Conservation (phyloP, 352 stramenopile genomes). For the Peronospora farinosa region DNA sequence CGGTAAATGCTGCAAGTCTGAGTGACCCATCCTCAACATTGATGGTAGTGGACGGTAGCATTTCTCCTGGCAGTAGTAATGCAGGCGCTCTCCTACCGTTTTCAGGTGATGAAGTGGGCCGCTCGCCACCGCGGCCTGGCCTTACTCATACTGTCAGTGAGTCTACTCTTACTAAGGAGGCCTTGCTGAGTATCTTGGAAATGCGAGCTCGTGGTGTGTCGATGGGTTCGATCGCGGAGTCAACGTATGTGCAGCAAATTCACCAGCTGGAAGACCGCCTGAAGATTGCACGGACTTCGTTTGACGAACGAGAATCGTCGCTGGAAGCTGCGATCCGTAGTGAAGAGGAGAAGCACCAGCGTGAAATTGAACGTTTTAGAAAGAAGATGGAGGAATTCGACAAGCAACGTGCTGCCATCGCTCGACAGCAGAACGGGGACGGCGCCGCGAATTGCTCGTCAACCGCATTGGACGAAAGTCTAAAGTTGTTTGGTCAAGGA, state of each 20-base stretch:
- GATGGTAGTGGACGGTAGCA: conserved; percentile 28
- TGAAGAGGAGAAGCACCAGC: conserved; percentile 78
- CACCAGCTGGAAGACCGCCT: conserved; percentile 59
- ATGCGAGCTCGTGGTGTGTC: conserved; percentile 54
- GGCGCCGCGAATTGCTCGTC: conserved; percentile 24
- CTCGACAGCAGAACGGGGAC: conserved; percentile 48
- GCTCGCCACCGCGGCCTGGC: conserved; percentile 27
- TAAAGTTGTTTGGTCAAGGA: conserved; percentile 20
- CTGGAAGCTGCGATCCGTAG: conserved; percentile 66
- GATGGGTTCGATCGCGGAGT: conserved; percentile 47
- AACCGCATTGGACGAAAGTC: conserved; percentile 24
- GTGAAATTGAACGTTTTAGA: conserved; percentile 74
- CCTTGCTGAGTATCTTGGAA: conserved; percentile 35
- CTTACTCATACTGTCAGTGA: conserved; percentile 47
- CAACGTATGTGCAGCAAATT: conserved; percentile 51
- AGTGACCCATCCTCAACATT: conserved; percentile 28
- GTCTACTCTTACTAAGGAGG: conserved; percentile 35
- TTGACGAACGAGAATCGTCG: conserved; percentile 64
- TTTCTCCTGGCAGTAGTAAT: conserved; percentile 24
- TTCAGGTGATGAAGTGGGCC: conserved; percentile 22
- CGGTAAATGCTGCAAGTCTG: conserved; percentile 18
- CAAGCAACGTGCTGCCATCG: conserved; percentile 65
- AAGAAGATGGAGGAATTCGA: conserved; percentile 84
- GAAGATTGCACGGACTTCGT: conserved; percentile 49
- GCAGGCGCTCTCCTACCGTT: conserved; percentile 17